Base-by-base conservation (phyloP, 1,139 yeast species). In the Dujonia santamariae region DNA sequence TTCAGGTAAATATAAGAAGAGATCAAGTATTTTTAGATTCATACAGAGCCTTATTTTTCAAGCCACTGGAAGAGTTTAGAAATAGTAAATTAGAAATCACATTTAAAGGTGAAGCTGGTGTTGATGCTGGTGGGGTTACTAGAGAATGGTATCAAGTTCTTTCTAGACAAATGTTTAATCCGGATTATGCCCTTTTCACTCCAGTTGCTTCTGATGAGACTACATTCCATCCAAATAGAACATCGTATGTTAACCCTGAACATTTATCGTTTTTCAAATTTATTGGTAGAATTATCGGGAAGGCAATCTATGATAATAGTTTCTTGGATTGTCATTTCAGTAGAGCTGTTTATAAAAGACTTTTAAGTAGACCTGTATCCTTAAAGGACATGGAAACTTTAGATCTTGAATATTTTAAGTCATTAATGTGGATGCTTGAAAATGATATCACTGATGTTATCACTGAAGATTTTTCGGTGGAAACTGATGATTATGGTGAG, bases 61-160 rank as follows among this genome's bases (percentile, higher is more conserved):
- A 87, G 50, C 65, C 85, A 1, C 76, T 79, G 24, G 85, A 81
- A 11, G 95, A 85, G 41, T 79, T 90, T 53, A 78, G 81, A 48
- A 72, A 77, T 35, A 75, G 92, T 4, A 80, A 83, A 43, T 65
- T 92, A 46, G 92, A 85, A 37, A 80, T 94, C 29, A 75, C 74
- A 21, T 94, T 94, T 63, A 83, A 81, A 47, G 96, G 96, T 3
- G 99, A 94, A 56, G 85, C 85, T 39, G 99, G 98, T 46, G 86
- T 92, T 33, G 99, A 94, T 68, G 98, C 97, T 3, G 99, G 99
- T 47, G 99, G 99, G 34, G 83, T 94, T 16, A 87, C 97, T 0
- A 72, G 98, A 51, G 99, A 94, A 57, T 94, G 98, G 98, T 90
- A 83, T 52, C 97, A 88, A 54, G 96, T 90, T 7, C 63, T 94